phyloP scores from a whole-genome alignment of 495 filamentous ascomycete genomes.

The Xylaria acuta region DNA sequence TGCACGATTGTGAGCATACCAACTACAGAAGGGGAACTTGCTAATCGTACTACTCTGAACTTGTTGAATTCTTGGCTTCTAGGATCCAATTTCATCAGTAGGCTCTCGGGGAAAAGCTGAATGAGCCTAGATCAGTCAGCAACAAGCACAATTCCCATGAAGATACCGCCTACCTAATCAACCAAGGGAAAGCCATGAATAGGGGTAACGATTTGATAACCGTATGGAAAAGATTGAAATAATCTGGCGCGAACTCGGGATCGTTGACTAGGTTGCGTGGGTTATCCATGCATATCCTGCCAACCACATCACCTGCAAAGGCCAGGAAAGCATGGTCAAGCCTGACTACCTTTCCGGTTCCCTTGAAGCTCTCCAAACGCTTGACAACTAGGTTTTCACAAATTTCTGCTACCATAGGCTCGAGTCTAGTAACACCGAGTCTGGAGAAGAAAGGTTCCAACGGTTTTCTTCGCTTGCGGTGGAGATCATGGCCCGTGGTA shows the following conservation, averaged over 20 bases:
- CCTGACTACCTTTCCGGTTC: constrained; percentile 29
- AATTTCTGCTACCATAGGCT: constrained; percentile 28
- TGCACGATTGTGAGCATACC: constrained; percentile 23
- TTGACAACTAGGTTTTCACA: not conserved
- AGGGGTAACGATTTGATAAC: constrained; percentile 26
- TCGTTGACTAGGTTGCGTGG: constrained; percentile 21
- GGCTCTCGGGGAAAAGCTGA: not conserved
- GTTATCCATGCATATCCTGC: constrained; percentile 30
- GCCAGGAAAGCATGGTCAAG: constrained; percentile 39
- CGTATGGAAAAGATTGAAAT: constrained; percentile 19
- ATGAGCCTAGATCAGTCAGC: not conserved
- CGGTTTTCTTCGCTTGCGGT: constrained; percentile 28
- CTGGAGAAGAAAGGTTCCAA: constrained; percentile 35
- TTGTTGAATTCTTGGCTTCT: constrained; percentile 13
- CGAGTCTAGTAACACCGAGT: constrained; percentile 20
- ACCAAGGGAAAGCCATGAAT: constrained; percentile 30
- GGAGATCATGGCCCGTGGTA: constrained; percentile 30
- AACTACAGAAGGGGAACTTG: not conserved
- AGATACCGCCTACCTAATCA: constrained; percentile 24
- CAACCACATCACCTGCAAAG: constrained; percentile 33
- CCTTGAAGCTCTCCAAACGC: not conserved
- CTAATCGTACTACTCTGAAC: not conserved
- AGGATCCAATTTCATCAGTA: not conserved
- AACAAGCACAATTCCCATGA: not conserved
- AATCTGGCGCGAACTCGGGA: constrained; percentile 3